These are phyloP conservation scores for Solanum peruvianum DNA, from an alignment of 257 asterid genomes.

Conservation along the genomic window DNA sequence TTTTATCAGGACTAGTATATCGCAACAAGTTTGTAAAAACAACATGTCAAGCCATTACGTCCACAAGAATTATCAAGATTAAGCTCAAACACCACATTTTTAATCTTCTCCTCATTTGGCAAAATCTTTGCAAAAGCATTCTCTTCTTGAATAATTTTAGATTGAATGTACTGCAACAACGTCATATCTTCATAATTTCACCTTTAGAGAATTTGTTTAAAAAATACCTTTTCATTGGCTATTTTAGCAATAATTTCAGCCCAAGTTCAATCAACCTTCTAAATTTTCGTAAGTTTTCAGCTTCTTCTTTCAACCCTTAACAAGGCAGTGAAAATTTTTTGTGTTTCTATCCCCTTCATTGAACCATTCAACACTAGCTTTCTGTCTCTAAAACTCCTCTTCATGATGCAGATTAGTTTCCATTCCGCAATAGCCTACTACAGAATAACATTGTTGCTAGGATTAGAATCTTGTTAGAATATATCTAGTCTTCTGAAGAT, in stretches of 20 bases:
- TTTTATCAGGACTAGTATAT: not conserved
- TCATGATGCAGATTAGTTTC: not conserved
- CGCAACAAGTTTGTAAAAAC: not conserved
- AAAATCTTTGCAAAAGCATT: not conserved
- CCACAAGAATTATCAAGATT: not conserved
- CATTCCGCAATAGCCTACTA: not conserved
- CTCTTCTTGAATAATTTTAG: too few relatives aligned
- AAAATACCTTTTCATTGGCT: not conserved
- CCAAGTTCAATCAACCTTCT: not conserved
- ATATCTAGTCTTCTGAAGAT: not conserved
- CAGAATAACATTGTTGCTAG: not conserved
- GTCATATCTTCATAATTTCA: not conserved
- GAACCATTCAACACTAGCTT: not conserved
- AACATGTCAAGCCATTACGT: not conserved
- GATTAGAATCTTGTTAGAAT: not conserved
- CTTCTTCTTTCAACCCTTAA: not conserved
- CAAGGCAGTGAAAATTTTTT: not conserved
- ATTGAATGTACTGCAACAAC: not conserved
- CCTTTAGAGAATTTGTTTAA: not conserved
- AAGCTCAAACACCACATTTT: not conserved
- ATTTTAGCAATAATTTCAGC: too few relatives aligned
- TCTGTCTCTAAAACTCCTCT: too few relatives aligned
- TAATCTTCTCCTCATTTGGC: not conserved
- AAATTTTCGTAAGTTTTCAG: not conserved
- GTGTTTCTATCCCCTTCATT: not conserved